phyloP scores from a whole-genome alignment of 257 asterid species.

The Ilex aquifolium region DNA sequence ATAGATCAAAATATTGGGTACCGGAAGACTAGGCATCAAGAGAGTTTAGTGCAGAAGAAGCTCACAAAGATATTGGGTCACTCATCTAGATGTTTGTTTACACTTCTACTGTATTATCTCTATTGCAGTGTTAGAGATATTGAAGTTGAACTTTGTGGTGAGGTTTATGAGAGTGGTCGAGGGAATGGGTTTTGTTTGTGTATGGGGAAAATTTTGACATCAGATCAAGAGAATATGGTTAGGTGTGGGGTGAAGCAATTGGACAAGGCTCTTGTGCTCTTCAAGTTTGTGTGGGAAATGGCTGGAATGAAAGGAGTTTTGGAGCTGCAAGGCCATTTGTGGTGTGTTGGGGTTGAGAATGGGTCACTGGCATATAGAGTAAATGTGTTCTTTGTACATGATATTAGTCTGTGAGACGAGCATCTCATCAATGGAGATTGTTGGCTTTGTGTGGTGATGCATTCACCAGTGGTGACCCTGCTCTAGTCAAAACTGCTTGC shows the following conservation, averaged over 20 bases:
- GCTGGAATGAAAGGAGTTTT: slow-evolving; percentile 69
- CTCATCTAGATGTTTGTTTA: slow-evolving; percentile 69
- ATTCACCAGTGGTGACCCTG: too few relatives aligned
- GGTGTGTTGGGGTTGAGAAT: slow-evolving; percentile 73
- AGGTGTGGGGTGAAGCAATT: slow-evolving; percentile 63
- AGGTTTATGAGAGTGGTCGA: slow-evolving; percentile 35
- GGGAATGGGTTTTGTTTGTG: slow-evolving; percentile 49
- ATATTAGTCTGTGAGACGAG: slow-evolving; percentile 25
- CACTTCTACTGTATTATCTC: slow-evolving; percentile 65
- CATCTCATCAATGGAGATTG: too few relatives aligned
- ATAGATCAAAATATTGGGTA: slow-evolving; percentile 71
- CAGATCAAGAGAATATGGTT: slow-evolving; percentile 51
- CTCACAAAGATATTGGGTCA: slow-evolving; percentile 63
- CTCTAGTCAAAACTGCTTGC: too few relatives aligned
- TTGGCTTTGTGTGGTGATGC: too few relatives aligned
- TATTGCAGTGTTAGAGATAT: slow-evolving; percentile 50
- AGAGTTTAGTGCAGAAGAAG: slow-evolving; percentile 65
- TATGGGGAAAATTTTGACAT: slow-evolving; percentile 72
- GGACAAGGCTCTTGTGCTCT: slow-evolving; percentile 64
- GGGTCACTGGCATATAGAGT: slow-evolving; percentile 58
- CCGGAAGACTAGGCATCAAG: slow-evolving; percentile 61
- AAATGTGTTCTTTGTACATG: slow-evolving; percentile 55
- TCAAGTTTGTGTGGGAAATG: slow-evolving; percentile 81
- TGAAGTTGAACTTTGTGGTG: slow-evolving; percentile 81
- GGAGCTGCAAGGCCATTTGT: slow-evolving; percentile 84